Conservation (phyloP, 2,329 filamentous ascomycete species). For the Colletotrichum sublineola region DNA sequence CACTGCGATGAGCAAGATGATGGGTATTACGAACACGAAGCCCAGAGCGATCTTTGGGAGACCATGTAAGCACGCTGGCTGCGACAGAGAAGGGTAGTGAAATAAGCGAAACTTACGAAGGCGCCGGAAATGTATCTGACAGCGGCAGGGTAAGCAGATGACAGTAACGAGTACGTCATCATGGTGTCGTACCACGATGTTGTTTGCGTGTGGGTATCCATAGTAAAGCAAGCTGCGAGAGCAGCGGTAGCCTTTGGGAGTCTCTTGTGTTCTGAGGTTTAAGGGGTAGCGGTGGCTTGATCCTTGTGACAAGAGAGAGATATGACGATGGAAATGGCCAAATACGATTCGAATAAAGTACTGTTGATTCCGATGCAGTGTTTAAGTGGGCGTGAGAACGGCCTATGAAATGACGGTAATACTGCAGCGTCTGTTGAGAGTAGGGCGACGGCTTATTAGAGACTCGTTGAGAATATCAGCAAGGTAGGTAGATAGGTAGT, state of each 20-base stretch:
- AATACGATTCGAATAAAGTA: background rate
- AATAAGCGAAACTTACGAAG: conserved; percentile 51
- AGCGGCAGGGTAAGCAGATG: conserved; percentile 48
- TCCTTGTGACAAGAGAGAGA: background rate
- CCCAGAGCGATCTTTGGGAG: conserved; percentile 57
- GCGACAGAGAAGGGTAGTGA: background rate
- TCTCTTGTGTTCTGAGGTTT: background rate
- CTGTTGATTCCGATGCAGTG: background rate
- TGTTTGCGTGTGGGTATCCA: conserved; percentile 9
- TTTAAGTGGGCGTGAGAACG: background rate
- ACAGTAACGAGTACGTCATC: conserved; percentile 33
- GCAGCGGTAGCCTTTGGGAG: background rate
- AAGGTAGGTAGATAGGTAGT: background rate
- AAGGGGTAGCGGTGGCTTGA: background rate
- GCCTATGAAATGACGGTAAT: background rate
- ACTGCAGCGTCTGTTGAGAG: conserved; percentile 1
- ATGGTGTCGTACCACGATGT: conserved; percentile 44
- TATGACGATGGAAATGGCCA: background rate
- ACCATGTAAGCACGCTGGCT: conserved; percentile 16
- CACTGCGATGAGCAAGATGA: conserved; percentile 62
- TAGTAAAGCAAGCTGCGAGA: background rate
- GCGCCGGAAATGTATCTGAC: conserved; percentile 55
- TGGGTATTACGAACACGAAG: conserved; percentile 61
- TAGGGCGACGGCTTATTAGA: conserved; percentile 10
- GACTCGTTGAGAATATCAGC: background rate